Base-by-base conservation (phyloP, 2,329 filamentous ascomycete genomes). In the Coniochaeta hoffmannii region DNA sequence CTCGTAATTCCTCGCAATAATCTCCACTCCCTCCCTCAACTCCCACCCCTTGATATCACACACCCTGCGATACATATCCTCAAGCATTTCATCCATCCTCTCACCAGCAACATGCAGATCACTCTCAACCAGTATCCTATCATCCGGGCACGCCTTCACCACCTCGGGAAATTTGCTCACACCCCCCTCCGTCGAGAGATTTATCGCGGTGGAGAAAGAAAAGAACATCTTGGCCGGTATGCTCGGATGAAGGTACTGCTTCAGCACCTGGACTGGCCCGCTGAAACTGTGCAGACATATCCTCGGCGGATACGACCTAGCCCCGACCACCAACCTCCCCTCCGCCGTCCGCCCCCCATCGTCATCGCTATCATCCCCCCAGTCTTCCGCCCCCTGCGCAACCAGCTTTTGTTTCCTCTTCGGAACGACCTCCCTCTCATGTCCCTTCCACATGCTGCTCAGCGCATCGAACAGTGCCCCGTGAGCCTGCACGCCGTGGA, bases 251-350 rank as follows among this genome's bases (percentile, higher is more conserved):
- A 90, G 73, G 65, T 96, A 97, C 68, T 91, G 90, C 60, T 81
- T 86, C 35, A 97, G 73, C 31, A 86, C 80, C 56, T 94, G 86
- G 11, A 83, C 76, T 6, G 87, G 81, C 0, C 90, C 93, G 50
- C 89, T 95, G 70, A 91, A 99, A 0, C 92, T 97, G 70, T 99
- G 94, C 57, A 99, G 82, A 66, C 94, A 99, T 66, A 97, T 87
- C 9, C 92, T 78, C 1, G 92, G 91, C 4, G 94, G 92, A 62
- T 87, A 97, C 0, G 88, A 86, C 57, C 79, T 84, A 1, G 75
- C 62, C 19, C 60, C 63, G 53, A 62, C 56, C n/a, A 17, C 41
- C 44, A 26, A 32, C 35, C 50, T 17, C 57, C 55, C 53, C 49
- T 36, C 30, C 14, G 64, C 53, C 8, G 57, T 49, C 31, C 63